These are phyloP conservation scores for Pisolithus sp. DNA, from an alignment of 768 basidiomycete species.

Conservation along the genomic window DNA sequence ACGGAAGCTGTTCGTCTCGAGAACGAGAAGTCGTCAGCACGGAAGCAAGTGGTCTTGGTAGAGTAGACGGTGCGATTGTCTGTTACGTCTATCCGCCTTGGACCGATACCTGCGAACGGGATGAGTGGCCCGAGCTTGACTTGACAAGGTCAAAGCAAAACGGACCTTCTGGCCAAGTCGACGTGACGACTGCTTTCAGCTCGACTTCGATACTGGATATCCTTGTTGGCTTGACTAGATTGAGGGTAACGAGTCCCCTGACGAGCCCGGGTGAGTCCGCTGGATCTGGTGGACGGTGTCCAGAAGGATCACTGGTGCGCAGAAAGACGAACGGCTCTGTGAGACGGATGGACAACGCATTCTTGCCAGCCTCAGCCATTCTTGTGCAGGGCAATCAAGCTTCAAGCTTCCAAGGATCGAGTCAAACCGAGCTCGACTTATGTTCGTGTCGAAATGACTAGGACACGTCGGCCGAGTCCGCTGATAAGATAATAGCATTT, in stretches of 20 bases:
- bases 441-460: too few relatives aligned
- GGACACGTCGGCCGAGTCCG: too few relatives aligned
- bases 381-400: not conserved
- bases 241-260: conserved; percentile 58
- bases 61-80: conserved; percentile 74
- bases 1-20: conserved; percentile 15
- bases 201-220: conserved; percentile 83
- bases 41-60: conserved; percentile 69
- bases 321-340: conserved; percentile 75
- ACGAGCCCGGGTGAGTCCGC: conserved; percentile 56
- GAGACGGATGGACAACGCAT: conserved; percentile 49
- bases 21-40: conserved; percentile 44
- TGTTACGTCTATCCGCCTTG: conserved; percentile 62
- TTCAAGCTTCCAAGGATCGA: too few relatives aligned
- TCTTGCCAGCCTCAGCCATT: conserved; percentile 25
- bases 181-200: conserved; percentile 60
- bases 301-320: conserved; percentile 44
- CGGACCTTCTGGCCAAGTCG: conserved; percentile 82
- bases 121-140: not conserved
- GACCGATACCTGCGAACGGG: conserved; percentile 45
- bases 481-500: too few relatives aligned
- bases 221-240: conserved; percentile 69
- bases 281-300: conserved; percentile 26
- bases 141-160: not conserved
- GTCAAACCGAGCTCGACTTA: not conserved